Base-by-base conservation (phyloP, 176 grass and related monocot genomes). In the Puya raimondii region DNA sequence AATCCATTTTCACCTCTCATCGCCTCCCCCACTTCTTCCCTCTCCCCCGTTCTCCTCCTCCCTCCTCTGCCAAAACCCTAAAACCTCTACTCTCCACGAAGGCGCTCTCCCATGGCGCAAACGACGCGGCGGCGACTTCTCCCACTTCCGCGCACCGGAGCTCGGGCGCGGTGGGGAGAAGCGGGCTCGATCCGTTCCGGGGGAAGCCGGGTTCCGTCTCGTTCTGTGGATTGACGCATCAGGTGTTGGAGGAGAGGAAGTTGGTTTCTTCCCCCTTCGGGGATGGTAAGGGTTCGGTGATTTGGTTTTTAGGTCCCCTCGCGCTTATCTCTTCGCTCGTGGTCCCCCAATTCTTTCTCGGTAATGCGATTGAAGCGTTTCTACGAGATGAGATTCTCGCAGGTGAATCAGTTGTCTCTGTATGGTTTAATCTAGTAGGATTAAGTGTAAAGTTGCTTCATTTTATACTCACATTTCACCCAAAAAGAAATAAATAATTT, bases 121-220 rank as follows among this genome's bases (percentile, higher is more conserved):
- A 16, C 22, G 54, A 47, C 3, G 49, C 53, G 50, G 50, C 22
- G n/a, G 15, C 50, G 11, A 54, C 33, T 53, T 53, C 53, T 49
- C 63, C 73, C 23, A 50, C 51, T 13, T 67, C 26, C 16, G 64
- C 20, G 49, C 13, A 12, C 63, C 58, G 59, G 17, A 56, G 71
- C 47, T 74, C 51, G 9, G 52, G 72, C 10, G 27, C 51, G 15
- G 16, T 49, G 5, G 53, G 42, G 51, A 11, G 63, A 52, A 48
- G 8, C 10, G 66, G 47, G n/a, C 33, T 63, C 12, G 79, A 81
- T 47, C 64, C 71, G 0, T 74, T 63, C 20, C 64, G 71, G 15
- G 79, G 79, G 64, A 81, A 81, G 56, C 69, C 64, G 21, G 79
- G 79, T 12, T 67, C 51, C 14, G 71, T 81, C 63, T 81, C 79